Percentiles rank a stretch among this genome's conserved stretches.
These are phyloP conservation scores for Penicillium pancosmium DNA, from an alignment of 495 filamentous ascomycete species.

Conservation along the genomic window DNA sequence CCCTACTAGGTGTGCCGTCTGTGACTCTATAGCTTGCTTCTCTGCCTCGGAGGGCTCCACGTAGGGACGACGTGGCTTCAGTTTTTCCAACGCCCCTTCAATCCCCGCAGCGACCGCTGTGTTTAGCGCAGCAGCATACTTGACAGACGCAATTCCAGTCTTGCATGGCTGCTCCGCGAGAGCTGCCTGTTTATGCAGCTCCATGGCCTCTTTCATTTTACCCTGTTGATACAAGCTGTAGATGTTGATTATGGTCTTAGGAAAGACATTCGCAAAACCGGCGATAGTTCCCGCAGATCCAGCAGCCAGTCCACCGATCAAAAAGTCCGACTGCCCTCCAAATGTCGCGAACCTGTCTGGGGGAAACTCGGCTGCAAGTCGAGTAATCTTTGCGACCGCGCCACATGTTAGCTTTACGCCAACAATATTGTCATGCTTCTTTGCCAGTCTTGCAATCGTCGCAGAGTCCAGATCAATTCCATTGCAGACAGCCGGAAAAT, in stretches of 20 bases:
- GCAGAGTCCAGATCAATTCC: slow-evolving; percentile 71
- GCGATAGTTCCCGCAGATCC: slow-evolving; percentile 60
- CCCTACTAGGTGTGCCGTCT: not conserved
- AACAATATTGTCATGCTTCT: slow-evolving; percentile 54
- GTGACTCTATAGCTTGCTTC: not conserved
- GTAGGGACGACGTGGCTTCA: slow-evolving; percentile 60
- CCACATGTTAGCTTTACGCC: slow-evolving; percentile 76
- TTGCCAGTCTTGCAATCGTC: slow-evolving; percentile 55
- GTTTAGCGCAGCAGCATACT: slow-evolving; percentile 57
- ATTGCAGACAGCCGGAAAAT: slow-evolving; percentile 73
- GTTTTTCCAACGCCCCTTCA: slow-evolving; percentile 19
- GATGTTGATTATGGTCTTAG: slow-evolving; percentile 62
- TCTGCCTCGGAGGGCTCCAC: slow-evolving; percentile 4
- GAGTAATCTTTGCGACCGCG: slow-evolving; percentile 66
- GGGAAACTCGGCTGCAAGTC: slow-evolving; percentile 56
- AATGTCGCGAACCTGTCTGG: slow-evolving; percentile 61
- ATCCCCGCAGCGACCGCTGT: slow-evolving; percentile 30
- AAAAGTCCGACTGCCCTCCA: slow-evolving; percentile 71
- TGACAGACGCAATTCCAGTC: slow-evolving; percentile 68
- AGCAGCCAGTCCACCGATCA: slow-evolving; percentile 56
- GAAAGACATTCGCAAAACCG: slow-evolving; percentile 69
- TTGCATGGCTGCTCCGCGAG: slow-evolving; percentile 81
- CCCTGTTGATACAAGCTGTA: slow-evolving; percentile 66
- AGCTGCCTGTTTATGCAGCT: slow-evolving; percentile 73
- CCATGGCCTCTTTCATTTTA: slow-evolving; percentile 63